Base-by-base conservation (phyloP, 176 grass and related monocot genomes). In the Oropetium thomaeum region DNA sequence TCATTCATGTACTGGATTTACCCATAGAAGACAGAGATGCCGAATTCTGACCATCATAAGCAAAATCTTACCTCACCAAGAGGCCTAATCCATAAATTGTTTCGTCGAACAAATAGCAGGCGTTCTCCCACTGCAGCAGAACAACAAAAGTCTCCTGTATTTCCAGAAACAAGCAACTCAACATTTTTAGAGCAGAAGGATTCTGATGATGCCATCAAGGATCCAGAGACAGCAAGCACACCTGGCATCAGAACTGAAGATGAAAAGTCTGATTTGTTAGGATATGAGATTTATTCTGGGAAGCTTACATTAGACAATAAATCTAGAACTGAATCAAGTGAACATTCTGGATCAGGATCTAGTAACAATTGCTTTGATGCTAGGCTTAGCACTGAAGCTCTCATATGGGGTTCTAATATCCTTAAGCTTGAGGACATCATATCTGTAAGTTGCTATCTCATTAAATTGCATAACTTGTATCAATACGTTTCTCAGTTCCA, bases 191-290 rank as follows among this genome's bases (percentile, higher is more conserved):
- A 95, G 81, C 69, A 86, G 62, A 88, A 69, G 58, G 86, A 71
- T 85, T 62, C 45, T 55, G 73, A 71, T 84, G 79, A 39, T 60
- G 68, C 27, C 29, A 60, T 69, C 76, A 83, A 82, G 70, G 71
- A 79, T 72, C 71, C 77, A 70, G 84, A 88, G 52, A 98, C 85
- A 52, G 65, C 68, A 13, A 88, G 71, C 76, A 79, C 89, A 39
- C 81, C 67, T 73, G 85, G 86, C 65, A 88, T 90, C 84, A 86
- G 74, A 81, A 86, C 83, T 67, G 92, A 84, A 74, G 91, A 99
- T 86, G 96, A 99, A 77, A 99, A 99, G 62, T 99, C 85, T 62
- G 91, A 99, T 95, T 82, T 95, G 73, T 74, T 99, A 73, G 92
- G 96, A 53, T 82, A 75, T 34, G 96, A 95, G 77, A 54, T 99